phyloP scores from a whole-genome alignment of 768 basidiomycete genomes.

The Lactarius indigo region DNA sequence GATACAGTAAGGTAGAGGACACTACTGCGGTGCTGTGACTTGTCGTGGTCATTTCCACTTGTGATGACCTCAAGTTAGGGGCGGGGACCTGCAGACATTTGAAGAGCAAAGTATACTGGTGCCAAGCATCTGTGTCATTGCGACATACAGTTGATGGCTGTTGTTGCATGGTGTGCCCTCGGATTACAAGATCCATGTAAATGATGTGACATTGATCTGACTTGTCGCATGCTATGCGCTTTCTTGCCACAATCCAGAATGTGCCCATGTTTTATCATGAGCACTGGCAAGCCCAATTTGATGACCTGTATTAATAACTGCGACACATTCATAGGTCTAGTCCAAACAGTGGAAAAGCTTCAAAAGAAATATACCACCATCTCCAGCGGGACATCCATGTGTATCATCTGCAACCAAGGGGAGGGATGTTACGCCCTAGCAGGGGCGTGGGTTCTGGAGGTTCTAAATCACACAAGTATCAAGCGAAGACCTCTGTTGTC shows the following conservation, averaged over 20 bases:
- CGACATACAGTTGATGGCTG: background rate
- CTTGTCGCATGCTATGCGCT: slow-evolving; percentile 27
- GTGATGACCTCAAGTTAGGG: slow-evolving; percentile 11
- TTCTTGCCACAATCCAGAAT: slow-evolving; percentile 22
- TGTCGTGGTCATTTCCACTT: background rate
- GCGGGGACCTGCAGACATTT: slow-evolving; percentile 32
- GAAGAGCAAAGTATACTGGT: slow-evolving; percentile 26
- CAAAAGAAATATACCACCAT: slow-evolving; percentile 83
- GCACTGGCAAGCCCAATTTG: background rate
- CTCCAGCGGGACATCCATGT: slow-evolving; percentile 69
- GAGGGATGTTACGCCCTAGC: too few relatives aligned
- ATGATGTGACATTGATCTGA: too few relatives aligned
- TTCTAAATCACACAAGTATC: too few relatives aligned
- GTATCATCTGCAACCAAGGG: slow-evolving; percentile 80
- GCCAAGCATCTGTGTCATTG: slow-evolving; percentile 20
- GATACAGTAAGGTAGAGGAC: slow-evolving; percentile 52
- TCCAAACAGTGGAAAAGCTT: slow-evolving; percentile 78
- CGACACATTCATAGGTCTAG: slow-evolving; percentile 48
- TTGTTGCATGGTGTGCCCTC: too few relatives aligned
- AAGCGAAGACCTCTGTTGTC: too few relatives aligned
- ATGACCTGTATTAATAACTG: background rate
- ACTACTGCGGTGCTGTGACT: slow-evolving; percentile 28
- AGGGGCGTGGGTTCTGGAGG: too few relatives aligned
- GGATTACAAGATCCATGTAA: too few relatives aligned
- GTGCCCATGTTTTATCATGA: slow-evolving; percentile 24